Evolutionary conservation across 2,329 filamentous ascomycete genomes (phyloP), one percentile per base, ranked within the genome.

Genomic region (Fusarium anguioides): DNA sequence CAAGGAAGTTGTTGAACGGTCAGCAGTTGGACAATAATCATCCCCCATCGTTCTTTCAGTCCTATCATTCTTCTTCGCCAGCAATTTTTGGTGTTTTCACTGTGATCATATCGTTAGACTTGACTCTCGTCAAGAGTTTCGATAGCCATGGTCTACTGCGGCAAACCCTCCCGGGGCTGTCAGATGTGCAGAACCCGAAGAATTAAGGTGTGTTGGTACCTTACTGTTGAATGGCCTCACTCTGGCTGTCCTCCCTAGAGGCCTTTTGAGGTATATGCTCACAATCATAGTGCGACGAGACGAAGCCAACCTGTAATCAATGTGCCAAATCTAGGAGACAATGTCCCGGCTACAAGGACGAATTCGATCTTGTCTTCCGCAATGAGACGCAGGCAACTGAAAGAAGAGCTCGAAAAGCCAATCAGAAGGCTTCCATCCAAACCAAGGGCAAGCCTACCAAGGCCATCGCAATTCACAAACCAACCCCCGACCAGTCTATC

Each of bases 141-240:
- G 9, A 23, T 58, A 76, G 79, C 60, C 66, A 90, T 89, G 87
- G 87, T 89, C 14, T 90, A 89, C 71, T 88, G 86, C 63, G 88
- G 88, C 39, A 89, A 88, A 78, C 86, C 88, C 72, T 90, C 87
- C 1, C 80, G 83, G 79, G 90, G 89, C 71, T 93, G 90, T 72
- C 89, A 91, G 79, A 92, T 90, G 86, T 93, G 90, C 76, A 86
- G 90, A 75, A 90, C 85, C 33, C 84, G 90, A 67, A 84, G 90
- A 70, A 92, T 93, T 75, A 92, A 92, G 85, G 90, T 91, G 82
- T 65, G 82, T 68, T 47, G 42, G 23, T 27, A 40, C 31, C 29
- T 11, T 51, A 36, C n/a, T 27, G 27, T 53, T 52, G 20, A 20
- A 29, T 20, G 36, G 15, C n/a, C 21, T 27, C 39, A 21, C 21